Evolutionary conservation across 108 stramenopile species (phyloP).

Genomic region (Skeletonema potamos): DNA sequence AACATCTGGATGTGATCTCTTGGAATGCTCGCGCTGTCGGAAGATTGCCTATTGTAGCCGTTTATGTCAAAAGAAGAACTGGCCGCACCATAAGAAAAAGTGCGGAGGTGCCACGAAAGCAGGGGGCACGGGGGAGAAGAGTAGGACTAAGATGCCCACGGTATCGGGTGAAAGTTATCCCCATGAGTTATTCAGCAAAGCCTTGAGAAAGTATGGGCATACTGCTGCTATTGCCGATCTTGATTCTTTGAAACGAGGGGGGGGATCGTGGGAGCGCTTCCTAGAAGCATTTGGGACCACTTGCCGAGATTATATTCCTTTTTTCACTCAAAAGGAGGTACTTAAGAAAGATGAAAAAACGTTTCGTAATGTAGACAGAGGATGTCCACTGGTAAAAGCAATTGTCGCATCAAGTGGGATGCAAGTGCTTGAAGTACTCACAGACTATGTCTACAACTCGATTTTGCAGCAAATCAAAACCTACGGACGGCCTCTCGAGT

Average conservation of each 20-base stretch:
- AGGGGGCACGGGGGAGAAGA: background rate
- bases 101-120: background rate
- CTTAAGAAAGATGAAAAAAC: background rate
- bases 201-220: background rate
- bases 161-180: constrained; percentile 9
- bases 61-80: constrained; percentile 1
- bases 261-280: constrained; percentile 7
- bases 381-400: background rate
- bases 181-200: constrained; percentile 7
- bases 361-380: background rate
- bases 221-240: background rate
- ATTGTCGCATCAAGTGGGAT: background rate
- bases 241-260: background rate
- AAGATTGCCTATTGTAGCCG: background rate
- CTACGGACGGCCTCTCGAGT: constrained; percentile 2
- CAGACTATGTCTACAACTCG: background rate
- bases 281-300: constrained; percentile 6
- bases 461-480: background rate
- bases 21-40: constrained; percentile 1
- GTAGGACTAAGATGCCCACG: background rate
- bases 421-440: background rate
- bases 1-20: constrained; percentile 6
- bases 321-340: background rate
- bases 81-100: constrained; percentile 4
- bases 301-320: background rate